phyloP scores from a whole-genome alignment of 106 monocot species.

The Dioscorea alata region DNA sequence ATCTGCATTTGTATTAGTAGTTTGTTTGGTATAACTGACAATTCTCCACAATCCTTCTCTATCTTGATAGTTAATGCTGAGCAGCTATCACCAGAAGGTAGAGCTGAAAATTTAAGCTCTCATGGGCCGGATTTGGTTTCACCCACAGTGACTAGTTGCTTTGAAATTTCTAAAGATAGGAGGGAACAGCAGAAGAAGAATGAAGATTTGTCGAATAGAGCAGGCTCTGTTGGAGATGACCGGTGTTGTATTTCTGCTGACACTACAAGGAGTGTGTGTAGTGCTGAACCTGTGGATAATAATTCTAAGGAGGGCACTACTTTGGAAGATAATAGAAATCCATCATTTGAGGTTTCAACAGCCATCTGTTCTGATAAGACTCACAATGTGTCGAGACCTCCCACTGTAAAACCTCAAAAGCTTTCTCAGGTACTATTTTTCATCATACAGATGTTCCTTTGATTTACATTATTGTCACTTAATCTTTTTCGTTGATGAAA shows the following conservation, averaged over 20 bases:
- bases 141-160: slow-evolving; percentile 32
- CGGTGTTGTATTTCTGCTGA: background rate
- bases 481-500: slow-evolving; percentile 4
- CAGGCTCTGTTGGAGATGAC: slow-evolving; percentile 5
- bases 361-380: slow-evolving; percentile 28
- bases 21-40: background rate
- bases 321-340: slow-evolving; percentile 51
- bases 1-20: too few relatives aligned
- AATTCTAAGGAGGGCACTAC: slow-evolving; percentile 19
- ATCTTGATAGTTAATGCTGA: slow-evolving; percentile 6
- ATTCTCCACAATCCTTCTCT: slow-evolving; percentile 7
- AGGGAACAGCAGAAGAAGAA: slow-evolving; percentile 13
- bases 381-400: slow-evolving; percentile 38
- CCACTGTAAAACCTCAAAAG: slow-evolving; percentile 21
- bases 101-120: slow-evolving; percentile 16
- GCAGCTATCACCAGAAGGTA: slow-evolving; percentile 3
- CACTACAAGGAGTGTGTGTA: background rate
- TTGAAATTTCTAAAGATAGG: slow-evolving; percentile 16
- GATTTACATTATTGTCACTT: background rate
- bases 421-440: slow-evolving; percentile 29
- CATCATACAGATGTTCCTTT: background rate
- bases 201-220: slow-evolving; percentile 9
- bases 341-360: slow-evolving; percentile 50
- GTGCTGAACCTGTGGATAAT: slow-evolving; percentile 6
- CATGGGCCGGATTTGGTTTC: slow-evolving; percentile 41